Conservation (phyloP, 2,329 filamentous ascomycete species). For the Exophiala spinifera region DNA sequence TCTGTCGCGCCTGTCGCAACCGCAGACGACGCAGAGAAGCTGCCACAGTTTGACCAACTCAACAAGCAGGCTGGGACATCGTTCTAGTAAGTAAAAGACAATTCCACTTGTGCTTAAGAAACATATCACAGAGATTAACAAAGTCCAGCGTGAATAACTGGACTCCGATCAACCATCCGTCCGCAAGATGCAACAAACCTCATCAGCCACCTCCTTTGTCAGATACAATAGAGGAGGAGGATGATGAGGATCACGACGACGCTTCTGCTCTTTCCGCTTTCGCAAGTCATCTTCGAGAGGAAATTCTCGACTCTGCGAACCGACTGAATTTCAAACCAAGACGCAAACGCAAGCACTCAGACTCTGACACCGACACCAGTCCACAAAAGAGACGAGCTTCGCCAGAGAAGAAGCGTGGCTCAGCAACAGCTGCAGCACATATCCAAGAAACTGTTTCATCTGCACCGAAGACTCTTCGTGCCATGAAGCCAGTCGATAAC, state of each 20-base stretch:
- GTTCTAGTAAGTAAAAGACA: too few relatives aligned
- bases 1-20: too few relatives aligned
- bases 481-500: too few relatives aligned
- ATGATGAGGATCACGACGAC: too few relatives aligned
- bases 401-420: neutral
- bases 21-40: too few relatives aligned
- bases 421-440: neutral
- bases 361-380: neutral
- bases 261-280: neutral
- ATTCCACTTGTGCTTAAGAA: too few relatives aligned
- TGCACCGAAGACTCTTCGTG: too few relatives aligned
- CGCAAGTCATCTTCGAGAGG: slow-evolving; percentile 3
- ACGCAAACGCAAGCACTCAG: neutral
- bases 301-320: slow-evolving; percentile 5
- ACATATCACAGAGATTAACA: neutral
- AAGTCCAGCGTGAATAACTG: neutral
- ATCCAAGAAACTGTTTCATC: neutral
- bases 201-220: neutral
- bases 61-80: too few relatives aligned
- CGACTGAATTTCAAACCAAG: neutral
- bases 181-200: neutral
- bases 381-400: slow-evolving; percentile 4
- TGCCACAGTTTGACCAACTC: too few relatives aligned
- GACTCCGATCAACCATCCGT: slow-evolving; percentile 7
- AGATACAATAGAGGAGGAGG: neutral